Conservation (phyloP, 2,329 filamentous ascomycete species). For the Curvularia sp. region DNA sequence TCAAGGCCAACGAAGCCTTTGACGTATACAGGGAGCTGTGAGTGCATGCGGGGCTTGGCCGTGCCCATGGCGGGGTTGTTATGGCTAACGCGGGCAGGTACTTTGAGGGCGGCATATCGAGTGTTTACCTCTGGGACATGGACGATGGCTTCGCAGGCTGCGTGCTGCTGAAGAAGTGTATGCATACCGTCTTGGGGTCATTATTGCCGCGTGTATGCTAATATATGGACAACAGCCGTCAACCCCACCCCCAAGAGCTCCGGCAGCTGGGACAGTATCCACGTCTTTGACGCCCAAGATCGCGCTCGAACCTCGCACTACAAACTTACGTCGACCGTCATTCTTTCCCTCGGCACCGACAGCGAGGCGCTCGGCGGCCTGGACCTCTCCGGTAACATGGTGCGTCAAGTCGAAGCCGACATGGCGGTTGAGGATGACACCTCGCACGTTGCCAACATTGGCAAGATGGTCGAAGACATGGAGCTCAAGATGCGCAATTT, state of each 20-base stretch:
- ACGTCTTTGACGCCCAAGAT: constrained; percentile 97
- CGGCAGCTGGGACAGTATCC: constrained; percentile 96
- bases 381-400: constrained; percentile 97
- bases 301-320: constrained; percentile 92
- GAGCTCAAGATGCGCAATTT: constrained; percentile 99
- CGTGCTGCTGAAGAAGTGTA: constrained; percentile 93
- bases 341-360: constrained; percentile 80
- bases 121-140: constrained; percentile 97
- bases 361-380: constrained; percentile 77
- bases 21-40: constrained; percentile 92
- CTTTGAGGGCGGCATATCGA: constrained; percentile 94
- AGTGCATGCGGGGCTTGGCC: constrained; percentile 33
- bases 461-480: constrained; percentile 94
- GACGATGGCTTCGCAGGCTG: constrained; percentile 98
- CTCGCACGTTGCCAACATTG: constrained; percentile 95
- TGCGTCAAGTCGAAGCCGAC: constrained; percentile 91
- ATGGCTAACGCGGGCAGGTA: constrained; percentile 61
- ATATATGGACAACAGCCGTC: constrained; percentile 61
- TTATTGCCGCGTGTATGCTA: constrained; percentile 13
- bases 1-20: constrained; percentile 93
- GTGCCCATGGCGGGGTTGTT: neutral
- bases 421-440: constrained; percentile 87
- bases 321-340: constrained; percentile 96
- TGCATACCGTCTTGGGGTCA: constrained; percentile 38
- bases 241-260: constrained; percentile 70